phyloP scores from a whole-genome alignment of 202 grass and related monocot genomes.

The Brachypodium distachyon region DNA sequence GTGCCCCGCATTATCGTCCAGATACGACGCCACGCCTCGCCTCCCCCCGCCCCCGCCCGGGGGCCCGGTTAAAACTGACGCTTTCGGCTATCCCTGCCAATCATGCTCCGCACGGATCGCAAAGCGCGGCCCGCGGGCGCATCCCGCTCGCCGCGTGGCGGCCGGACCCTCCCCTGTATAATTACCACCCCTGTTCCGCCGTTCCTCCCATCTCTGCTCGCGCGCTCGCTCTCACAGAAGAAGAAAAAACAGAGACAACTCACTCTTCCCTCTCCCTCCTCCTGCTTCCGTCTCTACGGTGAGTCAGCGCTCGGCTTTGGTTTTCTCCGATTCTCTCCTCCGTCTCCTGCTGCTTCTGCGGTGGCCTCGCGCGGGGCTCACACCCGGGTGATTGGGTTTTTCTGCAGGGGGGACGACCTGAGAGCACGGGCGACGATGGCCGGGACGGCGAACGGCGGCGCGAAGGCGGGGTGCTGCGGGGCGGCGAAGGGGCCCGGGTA shows the following conservation, averaged over 20 bases:
- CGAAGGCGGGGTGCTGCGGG: slow-evolving; percentile 33
- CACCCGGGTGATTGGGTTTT: not conserved
- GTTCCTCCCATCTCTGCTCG: not conserved
- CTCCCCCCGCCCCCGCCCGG: not conserved
- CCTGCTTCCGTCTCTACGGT: not conserved
- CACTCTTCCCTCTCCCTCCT: not conserved
- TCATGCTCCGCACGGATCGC: slow-evolving; percentile 10
- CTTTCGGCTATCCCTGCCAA: not conserved
- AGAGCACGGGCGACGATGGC: slow-evolving; percentile 32
- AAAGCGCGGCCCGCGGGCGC: not conserved
- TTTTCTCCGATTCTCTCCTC: not conserved
- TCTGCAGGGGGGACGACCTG: slow-evolving; percentile 29
- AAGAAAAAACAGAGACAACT: not conserved
- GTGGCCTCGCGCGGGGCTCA: not conserved
- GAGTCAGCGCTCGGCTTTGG: not conserved
- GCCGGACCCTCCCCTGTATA: not conserved
- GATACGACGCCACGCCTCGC: slow-evolving; percentile 9
- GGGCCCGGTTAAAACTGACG: slow-evolving; percentile 26
- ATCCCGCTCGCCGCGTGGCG: not conserved
- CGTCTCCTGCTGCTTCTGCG: not conserved
- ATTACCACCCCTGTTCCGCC: not conserved
- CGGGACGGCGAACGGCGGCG: slow-evolving; percentile 14
- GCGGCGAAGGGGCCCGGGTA: slow-evolving; percentile 57
- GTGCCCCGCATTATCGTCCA: slow-evolving; percentile 35
- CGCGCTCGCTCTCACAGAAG: not conserved